Evolutionary conservation across 2,329 filamentous ascomycete species (phyloP).

Genomic region (Aspergillus melleus): DNA sequence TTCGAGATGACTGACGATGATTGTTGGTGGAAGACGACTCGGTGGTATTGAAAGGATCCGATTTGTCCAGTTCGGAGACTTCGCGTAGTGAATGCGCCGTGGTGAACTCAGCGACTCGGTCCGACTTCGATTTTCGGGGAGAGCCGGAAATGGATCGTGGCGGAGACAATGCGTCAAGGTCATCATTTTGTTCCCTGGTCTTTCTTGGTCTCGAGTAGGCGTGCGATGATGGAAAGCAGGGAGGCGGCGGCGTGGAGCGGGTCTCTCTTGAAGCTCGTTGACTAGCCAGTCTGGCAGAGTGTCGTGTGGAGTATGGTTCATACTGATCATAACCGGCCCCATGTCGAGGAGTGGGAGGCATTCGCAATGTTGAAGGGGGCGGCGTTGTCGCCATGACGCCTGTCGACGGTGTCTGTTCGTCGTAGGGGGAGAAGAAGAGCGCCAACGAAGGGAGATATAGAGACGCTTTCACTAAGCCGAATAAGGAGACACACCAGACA

Average conservation of each 20-base stretch:
- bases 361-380: conserved; percentile 40
- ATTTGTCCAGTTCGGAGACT: conserved; percentile 15
- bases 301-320: conserved; percentile 41
- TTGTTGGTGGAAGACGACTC: conserved; percentile 22
- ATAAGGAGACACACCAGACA: not conserved
- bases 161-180: conserved; percentile 28
- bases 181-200: conserved; percentile 24
- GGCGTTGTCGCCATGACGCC: conserved; percentile 47
- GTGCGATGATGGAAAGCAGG: conserved; percentile 25
- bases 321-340: conserved; percentile 46
- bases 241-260: conserved; percentile 34
- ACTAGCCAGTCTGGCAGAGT: conserved; percentile 41
- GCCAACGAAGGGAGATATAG: not conserved
- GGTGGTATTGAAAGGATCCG: conserved; percentile 25
- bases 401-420: not conserved
- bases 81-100: conserved; percentile 21
- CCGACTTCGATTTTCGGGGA: conserved; percentile 28
- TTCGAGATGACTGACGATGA: conserved; percentile 24
- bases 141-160: conserved; percentile 28
- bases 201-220: conserved; percentile 18
- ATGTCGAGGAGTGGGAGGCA: conserved; percentile 47
- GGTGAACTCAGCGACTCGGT: conserved; percentile 11
- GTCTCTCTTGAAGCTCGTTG: conserved; percentile 30
- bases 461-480: not conserved
- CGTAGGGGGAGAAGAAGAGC: not conserved